Evolutionary conservation across 352 stramenopile species (phyloP).

Genomic region (Globisporangium echinulatum): DNA sequence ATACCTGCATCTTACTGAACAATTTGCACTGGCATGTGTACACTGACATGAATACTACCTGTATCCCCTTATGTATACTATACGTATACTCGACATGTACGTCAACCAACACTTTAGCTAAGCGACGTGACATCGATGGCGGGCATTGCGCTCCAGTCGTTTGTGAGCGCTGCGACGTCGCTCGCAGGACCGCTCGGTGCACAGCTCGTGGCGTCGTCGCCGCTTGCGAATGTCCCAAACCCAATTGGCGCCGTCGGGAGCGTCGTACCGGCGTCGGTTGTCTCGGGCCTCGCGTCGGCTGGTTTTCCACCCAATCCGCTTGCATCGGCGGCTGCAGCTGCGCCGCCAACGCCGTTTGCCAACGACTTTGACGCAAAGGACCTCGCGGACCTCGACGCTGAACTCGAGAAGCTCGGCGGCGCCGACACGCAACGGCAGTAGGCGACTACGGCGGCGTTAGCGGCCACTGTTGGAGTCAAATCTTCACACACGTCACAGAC

Average conservation of each 20-base stretch:
- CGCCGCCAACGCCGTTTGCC: conserved; percentile 13
- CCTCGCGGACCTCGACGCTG: conserved; percentile 54
- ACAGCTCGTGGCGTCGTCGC: conserved; percentile 66
- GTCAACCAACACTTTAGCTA: conserved; percentile 23
- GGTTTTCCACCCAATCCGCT: conserved; percentile 41
- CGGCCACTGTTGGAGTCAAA: too few relatives aligned
- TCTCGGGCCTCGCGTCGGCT: conserved; percentile 30
- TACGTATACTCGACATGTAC: too few relatives aligned
- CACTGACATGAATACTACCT: too few relatives aligned
- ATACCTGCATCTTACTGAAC: too few relatives aligned
- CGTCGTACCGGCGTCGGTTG: conserved; percentile 38
- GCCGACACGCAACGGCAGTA: conserved; percentile 18
- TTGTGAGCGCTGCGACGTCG: conserved; percentile 70
- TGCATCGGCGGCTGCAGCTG: background rate
- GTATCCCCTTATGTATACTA: background rate
- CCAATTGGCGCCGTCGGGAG: conserved; percentile 60
- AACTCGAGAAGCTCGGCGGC: conserved; percentile 68
- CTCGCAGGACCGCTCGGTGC: conserved; percentile 61
- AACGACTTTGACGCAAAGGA: conserved; percentile 51
- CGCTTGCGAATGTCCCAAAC: conserved; percentile 65
- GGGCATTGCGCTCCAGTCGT: conserved; percentile 69
- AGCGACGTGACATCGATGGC: conserved; percentile 73
- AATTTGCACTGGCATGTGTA: too few relatives aligned
- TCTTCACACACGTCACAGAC: too few relatives aligned
- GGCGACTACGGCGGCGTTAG: too few relatives aligned